phyloP scores from a whole-genome alignment of 495 filamentous ascomycete species.

The Trichocladium antarcticum region DNA sequence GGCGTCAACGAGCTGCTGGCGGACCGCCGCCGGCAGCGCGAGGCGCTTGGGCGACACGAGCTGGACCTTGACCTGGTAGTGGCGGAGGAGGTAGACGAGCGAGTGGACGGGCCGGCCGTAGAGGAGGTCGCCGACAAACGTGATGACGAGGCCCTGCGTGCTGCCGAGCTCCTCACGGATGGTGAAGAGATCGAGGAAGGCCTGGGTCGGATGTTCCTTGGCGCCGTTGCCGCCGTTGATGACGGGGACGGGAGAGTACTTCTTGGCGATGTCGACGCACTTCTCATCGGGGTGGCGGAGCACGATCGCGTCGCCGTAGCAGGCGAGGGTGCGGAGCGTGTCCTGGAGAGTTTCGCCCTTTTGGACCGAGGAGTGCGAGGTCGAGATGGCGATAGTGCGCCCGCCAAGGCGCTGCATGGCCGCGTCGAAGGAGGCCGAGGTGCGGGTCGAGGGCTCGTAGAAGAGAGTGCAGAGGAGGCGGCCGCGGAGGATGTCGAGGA shows the following conservation, averaged over 20 bases:
- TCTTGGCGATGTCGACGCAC: constrained; percentile 67
- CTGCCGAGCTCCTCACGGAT: constrained; percentile 95
- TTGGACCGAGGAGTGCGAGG: constrained; percentile 68
- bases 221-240: constrained; percentile 96
- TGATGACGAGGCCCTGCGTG: constrained; percentile 86
- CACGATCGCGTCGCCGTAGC: constrained; percentile 88
- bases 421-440: constrained; percentile 90
- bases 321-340: constrained; percentile 82
- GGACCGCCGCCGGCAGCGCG: constrained; percentile 63
- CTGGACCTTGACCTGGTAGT: constrained; percentile 90
- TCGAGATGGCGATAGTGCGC: constrained; percentile 63
- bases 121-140: constrained; percentile 83
- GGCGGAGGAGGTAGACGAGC: constrained; percentile 78
- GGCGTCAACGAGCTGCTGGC: constrained; percentile 53
- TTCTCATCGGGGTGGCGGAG: constrained; percentile 78
- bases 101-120: constrained; percentile 94
- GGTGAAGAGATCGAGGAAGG: constrained; percentile 96
- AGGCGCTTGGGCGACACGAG: constrained; percentile 74
- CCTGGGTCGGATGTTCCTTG: constrained; percentile 92
- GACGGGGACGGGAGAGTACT: constrained; percentile 78
- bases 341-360: constrained; percentile 94
- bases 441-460: constrained; percentile 94
- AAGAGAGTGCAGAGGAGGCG: constrained; percentile 83
- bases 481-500: constrained; percentile 76
- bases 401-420: constrained; percentile 97